These are phyloP conservation scores for Chimonanthus praecox DNA, from an alignment of 164 flowering plant genomes.

Conservation along the genomic window DNA sequence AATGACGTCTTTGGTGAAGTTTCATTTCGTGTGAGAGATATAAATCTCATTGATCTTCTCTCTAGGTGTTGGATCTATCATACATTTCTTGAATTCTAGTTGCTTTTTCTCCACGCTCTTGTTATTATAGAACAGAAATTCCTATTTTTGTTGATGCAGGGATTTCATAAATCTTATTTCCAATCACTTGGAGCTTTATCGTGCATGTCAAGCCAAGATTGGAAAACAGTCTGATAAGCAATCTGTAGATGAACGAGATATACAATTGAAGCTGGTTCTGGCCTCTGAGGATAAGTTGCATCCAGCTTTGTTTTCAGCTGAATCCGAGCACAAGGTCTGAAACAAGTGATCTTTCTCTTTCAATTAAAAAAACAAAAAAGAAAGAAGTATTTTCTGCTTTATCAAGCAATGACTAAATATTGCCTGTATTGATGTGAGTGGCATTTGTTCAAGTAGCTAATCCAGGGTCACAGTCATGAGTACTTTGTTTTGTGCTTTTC, in stretches of 20 bases:
- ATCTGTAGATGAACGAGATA: slow-evolving; percentile 49
- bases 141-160: slow-evolving; percentile 31
- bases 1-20: slow-evolving; percentile 83
- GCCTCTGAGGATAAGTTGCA: slow-evolving; percentile 84
- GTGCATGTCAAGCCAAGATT: slow-evolving; percentile 56
- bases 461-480: slow-evolving; percentile 1
- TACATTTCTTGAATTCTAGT: not conserved
- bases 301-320: slow-evolving; percentile 88
- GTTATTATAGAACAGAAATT: too few relatives aligned
- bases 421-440: not conserved
- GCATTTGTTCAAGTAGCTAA: slow-evolving; percentile 4
- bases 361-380: too few relatives aligned
- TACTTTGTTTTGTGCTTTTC: slow-evolving; percentile 4
- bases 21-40: slow-evolving; percentile 68
- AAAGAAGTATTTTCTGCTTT: too few relatives aligned
- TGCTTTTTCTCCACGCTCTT: not conserved
- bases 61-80: slow-evolving; percentile 48
- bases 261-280: slow-evolving; percentile 50
- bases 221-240: slow-evolving; percentile 34
- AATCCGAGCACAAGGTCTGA: slow-evolving; percentile 90
- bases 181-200: slow-evolving; percentile 77
- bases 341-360: not conserved
- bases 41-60: slow-evolving; percentile 86
- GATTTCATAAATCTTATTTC: slow-evolving; percentile 67
- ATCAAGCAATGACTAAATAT: not conserved